Evolutionary conservation across 345 rosid species (phyloP).

Genomic region (Acer yangbiense): DNA sequence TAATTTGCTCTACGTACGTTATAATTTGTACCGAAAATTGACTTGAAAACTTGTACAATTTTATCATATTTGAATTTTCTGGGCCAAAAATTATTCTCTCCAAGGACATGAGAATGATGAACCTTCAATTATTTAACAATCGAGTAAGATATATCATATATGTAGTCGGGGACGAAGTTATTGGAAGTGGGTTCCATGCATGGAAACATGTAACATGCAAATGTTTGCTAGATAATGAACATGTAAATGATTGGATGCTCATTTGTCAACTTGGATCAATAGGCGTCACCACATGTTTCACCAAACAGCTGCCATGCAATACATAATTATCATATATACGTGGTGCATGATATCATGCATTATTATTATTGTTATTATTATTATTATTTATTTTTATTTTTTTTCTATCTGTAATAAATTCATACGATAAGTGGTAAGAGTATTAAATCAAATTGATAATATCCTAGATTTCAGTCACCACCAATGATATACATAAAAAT

Average conservation of each 20-base stretch:
- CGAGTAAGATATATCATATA: too few species aligned
- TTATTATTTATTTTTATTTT: too few species aligned
- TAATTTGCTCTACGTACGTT: not conserved
- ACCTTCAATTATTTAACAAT: not conserved
- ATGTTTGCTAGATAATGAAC: constrained; percentile 31
- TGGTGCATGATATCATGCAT: not conserved
- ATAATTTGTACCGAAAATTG: too few species aligned
- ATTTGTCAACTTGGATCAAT: constrained; percentile 35
- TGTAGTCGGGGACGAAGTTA: not conserved
- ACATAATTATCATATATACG: not conserved
- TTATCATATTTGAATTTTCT: not conserved
- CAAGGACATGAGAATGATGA: not conserved
- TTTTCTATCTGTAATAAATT: not conserved
- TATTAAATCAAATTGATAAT: too few species aligned
- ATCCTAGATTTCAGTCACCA: too few species aligned
- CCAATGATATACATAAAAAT: too few species aligned
- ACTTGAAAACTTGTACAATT: too few species aligned
- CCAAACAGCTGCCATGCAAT: not conserved
- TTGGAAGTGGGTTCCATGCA: constrained; percentile 4
- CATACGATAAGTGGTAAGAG: not conserved
- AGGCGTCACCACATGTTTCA: constrained; percentile 28
- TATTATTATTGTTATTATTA: too few species aligned
- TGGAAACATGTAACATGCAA: constrained; percentile 36
- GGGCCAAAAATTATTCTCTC: not conserved
- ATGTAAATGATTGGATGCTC: constrained; percentile 43